A percentile compares a stretch with the other conserved stretches of the same genome.
Conservation (phyloP, 495 filamentous ascomycete genomes). For the Talaromyces borbonicus region DNA sequence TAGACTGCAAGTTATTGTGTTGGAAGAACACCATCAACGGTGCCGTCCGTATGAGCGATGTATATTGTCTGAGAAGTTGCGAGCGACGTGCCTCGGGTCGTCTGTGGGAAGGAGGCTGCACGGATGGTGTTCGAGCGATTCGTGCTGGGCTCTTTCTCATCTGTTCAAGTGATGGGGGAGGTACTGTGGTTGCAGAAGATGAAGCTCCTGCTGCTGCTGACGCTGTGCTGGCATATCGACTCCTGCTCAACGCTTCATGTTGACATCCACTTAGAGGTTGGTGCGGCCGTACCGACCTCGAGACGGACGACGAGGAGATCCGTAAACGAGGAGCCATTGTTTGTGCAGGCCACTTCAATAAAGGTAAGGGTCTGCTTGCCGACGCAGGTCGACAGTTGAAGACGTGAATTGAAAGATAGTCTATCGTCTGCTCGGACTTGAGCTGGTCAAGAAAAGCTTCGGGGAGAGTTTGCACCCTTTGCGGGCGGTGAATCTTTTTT, state of each 20-base stretch:
- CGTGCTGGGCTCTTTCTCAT: slow-evolving; percentile 30
- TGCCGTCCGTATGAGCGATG: slow-evolving; percentile 79
- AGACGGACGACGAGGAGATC: slow-evolving; percentile 17
- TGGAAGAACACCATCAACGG: slow-evolving; percentile 90
- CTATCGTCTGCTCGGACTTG: not conserved
- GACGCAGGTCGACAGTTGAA: no score
- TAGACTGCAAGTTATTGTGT: slow-evolving; percentile 86
- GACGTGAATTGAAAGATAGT: no score
- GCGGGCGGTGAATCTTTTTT: slow-evolving; percentile 21
- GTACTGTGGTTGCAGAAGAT: slow-evolving; percentile 40
- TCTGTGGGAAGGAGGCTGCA: slow-evolving; percentile 85
- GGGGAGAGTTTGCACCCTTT: not conserved
- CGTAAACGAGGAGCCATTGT: slow-evolving; percentile 11
- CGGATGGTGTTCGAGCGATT: slow-evolving; percentile 36
- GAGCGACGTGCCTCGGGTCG: slow-evolving; percentile 81
- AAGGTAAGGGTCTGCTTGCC: no score
- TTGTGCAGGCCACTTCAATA: no score
- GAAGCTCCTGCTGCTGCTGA: slow-evolving; percentile 26
- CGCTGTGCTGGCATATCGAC: slow-evolving; percentile 26
- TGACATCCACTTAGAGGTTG: slow-evolving; percentile 11
- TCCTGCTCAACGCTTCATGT: slow-evolving; percentile 27
- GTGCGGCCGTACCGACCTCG: slow-evolving; percentile 24
- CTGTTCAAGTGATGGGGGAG: slow-evolving; percentile 37
- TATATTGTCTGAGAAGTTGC: slow-evolving; percentile 90
- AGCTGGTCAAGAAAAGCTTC: slow-evolving; percentile 5